These are phyloP conservation scores for Euclidium syriacum DNA, from an alignment of 345 rosid genomes.

Conservation along the genomic window DNA sequence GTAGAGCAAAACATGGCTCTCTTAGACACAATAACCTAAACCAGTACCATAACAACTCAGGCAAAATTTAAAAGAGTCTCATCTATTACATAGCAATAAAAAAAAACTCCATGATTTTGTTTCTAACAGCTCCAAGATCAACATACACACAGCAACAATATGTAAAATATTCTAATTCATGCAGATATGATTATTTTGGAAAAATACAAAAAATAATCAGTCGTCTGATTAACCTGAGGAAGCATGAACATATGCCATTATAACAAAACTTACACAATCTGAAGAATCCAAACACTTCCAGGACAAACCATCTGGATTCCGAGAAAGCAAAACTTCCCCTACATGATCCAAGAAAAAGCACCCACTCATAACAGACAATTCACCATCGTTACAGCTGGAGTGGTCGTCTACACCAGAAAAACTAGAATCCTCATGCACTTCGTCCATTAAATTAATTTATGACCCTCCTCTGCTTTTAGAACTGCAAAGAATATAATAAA, in stretches of 20 bases:
- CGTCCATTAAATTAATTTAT: too few species aligned
- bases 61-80: background rate
- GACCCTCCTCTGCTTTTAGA: too few species aligned
- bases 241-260: background rate
- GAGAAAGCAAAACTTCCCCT: constrained; percentile 58
- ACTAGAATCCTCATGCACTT: background rate
- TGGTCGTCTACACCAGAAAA: constrained; percentile 8
- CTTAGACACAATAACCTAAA: background rate
- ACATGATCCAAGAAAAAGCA: constrained; percentile 54
- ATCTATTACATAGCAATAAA: background rate
- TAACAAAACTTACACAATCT: constrained; percentile 39
- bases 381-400: constrained; percentile 22
- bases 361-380: constrained; percentile 29
- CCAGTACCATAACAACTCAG: background rate
- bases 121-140: background rate
- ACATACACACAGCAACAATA: too few species aligned
- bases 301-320: constrained; percentile 61
- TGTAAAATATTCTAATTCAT: background rate
- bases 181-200: background rate
- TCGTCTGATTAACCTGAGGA: background rate
- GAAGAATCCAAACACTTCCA: constrained; percentile 55
- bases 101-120: background rate
- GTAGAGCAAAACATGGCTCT: background rate
- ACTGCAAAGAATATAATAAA: too few species aligned
- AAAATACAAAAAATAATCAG: background rate